These are phyloP conservation scores for Phytophthora ohioensis DNA, from an alignment of 352 stramenopile genomes.

Conservation along the genomic window DNA sequence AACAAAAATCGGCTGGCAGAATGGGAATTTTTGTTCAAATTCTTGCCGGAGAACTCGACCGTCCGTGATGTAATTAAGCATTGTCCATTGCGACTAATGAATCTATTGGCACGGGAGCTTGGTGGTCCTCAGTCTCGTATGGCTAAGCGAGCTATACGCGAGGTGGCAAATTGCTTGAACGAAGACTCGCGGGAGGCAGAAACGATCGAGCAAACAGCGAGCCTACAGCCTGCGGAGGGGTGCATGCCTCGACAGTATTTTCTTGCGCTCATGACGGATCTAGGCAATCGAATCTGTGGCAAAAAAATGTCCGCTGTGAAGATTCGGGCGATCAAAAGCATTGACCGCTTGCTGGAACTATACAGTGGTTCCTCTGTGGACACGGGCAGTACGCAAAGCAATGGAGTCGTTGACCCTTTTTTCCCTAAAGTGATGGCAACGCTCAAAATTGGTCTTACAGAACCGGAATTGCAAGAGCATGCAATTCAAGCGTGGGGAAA, in stretches of 20 bases:
- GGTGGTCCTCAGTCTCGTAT: slow-evolving; percentile 57
- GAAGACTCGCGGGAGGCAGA: slow-evolving; percentile 37
- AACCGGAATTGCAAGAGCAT: slow-evolving; percentile 63
- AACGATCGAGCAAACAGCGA: slow-evolving; percentile 28
- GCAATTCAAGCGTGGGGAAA: slow-evolving; percentile 79
- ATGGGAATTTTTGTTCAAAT: slow-evolving; percentile 80
- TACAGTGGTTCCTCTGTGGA: slow-evolving; percentile 47
- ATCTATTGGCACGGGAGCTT: slow-evolving; percentile 75
- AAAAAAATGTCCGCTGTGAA: slow-evolving; percentile 52
- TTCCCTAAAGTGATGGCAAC: slow-evolving; percentile 92
- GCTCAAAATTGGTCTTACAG: slow-evolving; percentile 78
- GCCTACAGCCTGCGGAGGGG: slow-evolving; percentile 35
- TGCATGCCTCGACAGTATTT: slow-evolving; percentile 84
- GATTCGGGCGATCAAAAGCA: slow-evolving; percentile 77
- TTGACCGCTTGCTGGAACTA: slow-evolving; percentile 74
- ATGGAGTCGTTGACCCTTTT: slow-evolving; percentile 79
- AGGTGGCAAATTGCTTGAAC: slow-evolving; percentile 59
- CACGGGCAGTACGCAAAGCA: slow-evolving; percentile 36
- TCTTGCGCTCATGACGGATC: slow-evolving; percentile 83
- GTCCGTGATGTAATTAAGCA: slow-evolving; percentile 68
- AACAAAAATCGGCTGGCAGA: slow-evolving; percentile 63
- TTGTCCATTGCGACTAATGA: slow-evolving; percentile 61
- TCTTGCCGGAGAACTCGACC: slow-evolving; percentile 66
- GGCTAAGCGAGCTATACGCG: slow-evolving; percentile 64
- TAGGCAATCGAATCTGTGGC: slow-evolving; percentile 69